A percentile compares a stretch with the other conserved stretches of the same genome.
Conservation (phyloP, 1,139 yeast species). For the Geotrichum klebahnii region DNA sequence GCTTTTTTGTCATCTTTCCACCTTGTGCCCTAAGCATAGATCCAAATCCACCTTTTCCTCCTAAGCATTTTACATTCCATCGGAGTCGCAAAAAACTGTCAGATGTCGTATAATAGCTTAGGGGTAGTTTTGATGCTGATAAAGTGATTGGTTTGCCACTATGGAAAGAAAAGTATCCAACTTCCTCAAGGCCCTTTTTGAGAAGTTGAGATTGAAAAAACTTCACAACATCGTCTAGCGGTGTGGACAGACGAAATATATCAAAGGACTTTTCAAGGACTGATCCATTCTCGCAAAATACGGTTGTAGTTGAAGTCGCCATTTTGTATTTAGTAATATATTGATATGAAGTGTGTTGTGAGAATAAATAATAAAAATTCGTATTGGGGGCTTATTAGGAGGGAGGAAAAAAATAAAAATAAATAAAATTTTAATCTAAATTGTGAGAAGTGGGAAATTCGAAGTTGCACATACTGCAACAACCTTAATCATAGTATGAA, state of each 20-base stretch:
- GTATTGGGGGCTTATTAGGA: no score
- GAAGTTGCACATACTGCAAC: background rate
- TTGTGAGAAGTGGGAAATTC: background rate
- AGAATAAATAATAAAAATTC: no score
- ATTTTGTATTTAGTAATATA: no score
- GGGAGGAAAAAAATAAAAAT: background rate
- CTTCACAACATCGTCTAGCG: slow-evolving; percentile 3
- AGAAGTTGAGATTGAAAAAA: slow-evolving; percentile 14
- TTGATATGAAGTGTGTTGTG: no score
- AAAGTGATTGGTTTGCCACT: slow-evolving; percentile 16
- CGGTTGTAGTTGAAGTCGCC: slow-evolving; percentile 9
- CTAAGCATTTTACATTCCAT: slow-evolving; percentile 27
- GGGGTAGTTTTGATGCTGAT: background rate
- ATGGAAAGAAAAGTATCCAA: slow-evolving; percentile 15
- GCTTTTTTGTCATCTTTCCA: slow-evolving; percentile 37
- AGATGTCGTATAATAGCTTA: slow-evolving; percentile 8
- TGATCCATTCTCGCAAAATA: slow-evolving; percentile 14
- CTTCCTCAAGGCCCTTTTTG: background rate
- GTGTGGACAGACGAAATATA: slow-evolving; percentile 5
- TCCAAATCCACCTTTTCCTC: slow-evolving; percentile 55
- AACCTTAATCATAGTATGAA: no score
- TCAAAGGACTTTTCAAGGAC: slow-evolving; percentile 1
- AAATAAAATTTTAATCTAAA: background rate
- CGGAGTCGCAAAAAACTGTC: slow-evolving; percentile 10
- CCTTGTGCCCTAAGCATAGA: slow-evolving; percentile 44